These are phyloP conservation scores for Erythrophleum ivorense DNA, from an alignment of 331 rosid species.

Conservation along the genomic window DNA sequence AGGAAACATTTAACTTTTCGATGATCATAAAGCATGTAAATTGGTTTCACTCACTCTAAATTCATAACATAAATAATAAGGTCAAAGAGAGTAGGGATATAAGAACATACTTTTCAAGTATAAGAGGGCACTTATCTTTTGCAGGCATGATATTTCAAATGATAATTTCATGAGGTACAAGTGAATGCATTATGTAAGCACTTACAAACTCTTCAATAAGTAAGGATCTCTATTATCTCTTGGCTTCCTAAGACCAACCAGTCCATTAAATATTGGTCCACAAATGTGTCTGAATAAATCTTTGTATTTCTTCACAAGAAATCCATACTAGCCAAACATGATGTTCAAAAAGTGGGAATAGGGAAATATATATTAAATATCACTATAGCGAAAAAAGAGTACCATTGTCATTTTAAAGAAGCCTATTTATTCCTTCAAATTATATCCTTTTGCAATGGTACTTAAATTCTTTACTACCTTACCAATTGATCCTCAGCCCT, in stretches of 20 bases:
- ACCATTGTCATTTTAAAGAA: no score
- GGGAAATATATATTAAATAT: background rate
- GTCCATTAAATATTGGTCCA: slow-evolving; percentile 70
- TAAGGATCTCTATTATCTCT: slow-evolving; percentile 78
- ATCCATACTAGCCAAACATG: slow-evolving; percentile 59
- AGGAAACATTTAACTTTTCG: no score
- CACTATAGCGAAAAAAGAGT: no score
- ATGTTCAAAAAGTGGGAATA: background rate
- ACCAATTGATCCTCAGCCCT: slow-evolving; percentile 78
- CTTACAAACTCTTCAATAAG: slow-evolving; percentile 74
- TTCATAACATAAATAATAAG: no score
- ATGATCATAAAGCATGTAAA: no score
- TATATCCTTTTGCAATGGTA: background rate
- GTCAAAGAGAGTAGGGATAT: background rate
- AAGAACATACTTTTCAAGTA: slow-evolving; percentile 54
- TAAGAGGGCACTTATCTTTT: slow-evolving; percentile 54
- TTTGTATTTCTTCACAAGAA: slow-evolving; percentile 71
- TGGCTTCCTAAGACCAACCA: slow-evolving; percentile 71
- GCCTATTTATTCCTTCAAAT: no score
- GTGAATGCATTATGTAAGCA: slow-evolving; percentile 75
- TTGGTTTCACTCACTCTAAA: no score
- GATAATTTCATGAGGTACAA: slow-evolving; percentile 64
- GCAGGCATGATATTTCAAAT: slow-evolving; percentile 52
- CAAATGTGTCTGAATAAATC: slow-evolving; percentile 59
- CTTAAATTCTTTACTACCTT: slow-evolving; percentile 12